These are phyloP conservation scores for Daldinia concentrica DNA, from an alignment of 495 filamentous ascomycete species.

Conservation along the genomic window DNA sequence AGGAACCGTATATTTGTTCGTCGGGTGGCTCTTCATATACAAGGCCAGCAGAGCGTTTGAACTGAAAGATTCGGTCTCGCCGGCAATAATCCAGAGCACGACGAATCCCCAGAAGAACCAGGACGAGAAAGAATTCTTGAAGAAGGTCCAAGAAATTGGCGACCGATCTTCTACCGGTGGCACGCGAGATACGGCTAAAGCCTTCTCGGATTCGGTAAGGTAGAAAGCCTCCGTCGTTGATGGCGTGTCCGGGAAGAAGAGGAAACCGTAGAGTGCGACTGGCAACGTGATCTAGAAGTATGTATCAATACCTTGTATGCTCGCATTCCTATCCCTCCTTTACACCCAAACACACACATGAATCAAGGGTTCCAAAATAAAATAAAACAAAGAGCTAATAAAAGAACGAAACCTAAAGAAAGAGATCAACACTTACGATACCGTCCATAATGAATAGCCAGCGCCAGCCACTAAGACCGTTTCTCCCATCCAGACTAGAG, in stretches of 20 bases:
- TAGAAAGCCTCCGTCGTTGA: slow-evolving; percentile 63
- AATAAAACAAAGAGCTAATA: slow-evolving; percentile 28
- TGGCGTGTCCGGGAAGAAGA: slow-evolving; percentile 70
- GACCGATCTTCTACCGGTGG: slow-evolving; percentile 45
- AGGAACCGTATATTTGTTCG: slow-evolving; percentile 51
- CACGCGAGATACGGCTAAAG: slow-evolving; percentile 56
- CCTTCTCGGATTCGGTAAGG: slow-evolving; percentile 54
- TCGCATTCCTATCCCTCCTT: neutral
- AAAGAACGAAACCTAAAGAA: neutral
- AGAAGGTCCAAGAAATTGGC: slow-evolving; percentile 51
- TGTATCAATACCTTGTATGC: slow-evolving; percentile 4
- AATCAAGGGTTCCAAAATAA: slow-evolving; percentile 12
- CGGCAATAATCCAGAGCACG: slow-evolving; percentile 60
- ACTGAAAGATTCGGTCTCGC: slow-evolving; percentile 62
- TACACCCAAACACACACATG: neutral
- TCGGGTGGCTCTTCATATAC: slow-evolving; percentile 54
- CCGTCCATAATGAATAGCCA: slow-evolving; percentile 71
- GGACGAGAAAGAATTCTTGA: slow-evolving; percentile 52
- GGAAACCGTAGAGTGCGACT: slow-evolving; percentile 65
- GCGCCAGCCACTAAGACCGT: slow-evolving; percentile 68
- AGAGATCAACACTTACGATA: slow-evolving; percentile 25
- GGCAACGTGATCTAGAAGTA: slow-evolving; percentile 61
- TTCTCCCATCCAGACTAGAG: slow-evolving; percentile 57
- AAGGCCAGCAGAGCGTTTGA: slow-evolving; percentile 58
- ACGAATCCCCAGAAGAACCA: slow-evolving; percentile 63